These are phyloP conservation scores for Phytopythium boreale DNA, from an alignment of 352 stramenopile species.

Conservation along the genomic window DNA sequence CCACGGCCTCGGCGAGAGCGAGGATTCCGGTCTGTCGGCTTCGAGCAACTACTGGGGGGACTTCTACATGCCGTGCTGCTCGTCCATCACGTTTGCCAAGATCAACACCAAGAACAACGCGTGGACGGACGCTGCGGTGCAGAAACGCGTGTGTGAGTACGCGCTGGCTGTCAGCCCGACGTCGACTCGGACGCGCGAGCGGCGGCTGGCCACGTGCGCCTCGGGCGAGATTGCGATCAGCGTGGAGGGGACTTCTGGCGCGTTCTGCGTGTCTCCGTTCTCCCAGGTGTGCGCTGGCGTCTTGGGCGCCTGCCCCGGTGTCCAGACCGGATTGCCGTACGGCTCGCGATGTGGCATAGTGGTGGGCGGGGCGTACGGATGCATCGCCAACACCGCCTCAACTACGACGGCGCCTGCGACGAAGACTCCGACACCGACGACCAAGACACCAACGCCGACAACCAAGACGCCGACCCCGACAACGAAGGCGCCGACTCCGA, in stretches of 20 bases:
- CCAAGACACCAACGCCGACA: neutral
- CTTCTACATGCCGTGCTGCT: slow-evolving; percentile 40
- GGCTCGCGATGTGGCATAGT: neutral
- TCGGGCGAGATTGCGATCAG: neutral
- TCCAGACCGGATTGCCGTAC: slow-evolving; percentile 3
- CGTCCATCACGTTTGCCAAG: slow-evolving; percentile 38
- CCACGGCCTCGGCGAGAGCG: slow-evolving; percentile 34
- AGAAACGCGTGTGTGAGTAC: slow-evolving; percentile 33
- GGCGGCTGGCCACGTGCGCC: neutral
- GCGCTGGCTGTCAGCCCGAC: slow-evolving; percentile 21
- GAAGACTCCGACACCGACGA: neutral
- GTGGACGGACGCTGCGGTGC: slow-evolving; percentile 39
- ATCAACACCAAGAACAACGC: slow-evolving; percentile 37
- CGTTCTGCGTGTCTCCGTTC: neutral
- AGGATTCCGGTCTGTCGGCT: slow-evolving; percentile 21
- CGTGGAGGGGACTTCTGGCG: neutral
- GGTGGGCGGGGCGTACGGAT: neutral
- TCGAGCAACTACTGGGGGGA: slow-evolving; percentile 33
- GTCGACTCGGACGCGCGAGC: slow-evolving; percentile 2
- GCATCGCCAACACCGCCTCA: neutral
- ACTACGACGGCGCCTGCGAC: neutral
- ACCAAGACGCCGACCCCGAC: neutral
- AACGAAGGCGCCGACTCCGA: neutral
- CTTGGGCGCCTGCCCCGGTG: neutral
- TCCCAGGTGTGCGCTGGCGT: neutral